phyloP scores from a whole-genome alignment of 2,329 filamentous ascomycete species.

The Colletotrichum musicola region DNA sequence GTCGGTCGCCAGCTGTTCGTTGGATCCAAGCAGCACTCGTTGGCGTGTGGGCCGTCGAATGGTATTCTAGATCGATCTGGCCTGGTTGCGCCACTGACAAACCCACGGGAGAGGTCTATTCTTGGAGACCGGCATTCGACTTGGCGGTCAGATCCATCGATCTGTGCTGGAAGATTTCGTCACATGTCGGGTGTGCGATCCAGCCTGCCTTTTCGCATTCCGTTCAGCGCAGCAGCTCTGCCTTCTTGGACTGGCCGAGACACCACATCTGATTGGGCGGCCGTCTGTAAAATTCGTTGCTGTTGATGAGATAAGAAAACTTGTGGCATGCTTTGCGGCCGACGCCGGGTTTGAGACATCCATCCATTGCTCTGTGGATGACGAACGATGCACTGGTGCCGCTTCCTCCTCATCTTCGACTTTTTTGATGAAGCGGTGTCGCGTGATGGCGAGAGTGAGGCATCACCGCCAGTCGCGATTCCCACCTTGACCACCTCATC shows the following conservation, averaged over 20 bases:
- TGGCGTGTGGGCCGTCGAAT: background rate
- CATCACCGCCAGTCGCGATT: conserved; percentile 23
- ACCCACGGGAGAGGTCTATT: background rate
- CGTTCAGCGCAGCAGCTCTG: background rate
- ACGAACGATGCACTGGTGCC: too few species aligned
- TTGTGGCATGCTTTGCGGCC: too few species aligned
- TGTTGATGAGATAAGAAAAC: too few species aligned
- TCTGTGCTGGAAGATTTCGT: background rate
- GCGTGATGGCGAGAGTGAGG: conserved; percentile 12
- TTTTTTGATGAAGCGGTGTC: background rate
- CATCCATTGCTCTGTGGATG: too few species aligned
- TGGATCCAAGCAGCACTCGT: too few species aligned
- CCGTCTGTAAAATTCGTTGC: background rate
- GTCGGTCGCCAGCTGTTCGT: too few species aligned
- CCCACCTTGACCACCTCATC: conserved; percentile 31
- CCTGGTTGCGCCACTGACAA: background rate
- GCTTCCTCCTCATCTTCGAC: too few species aligned
- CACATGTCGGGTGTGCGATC: background rate
- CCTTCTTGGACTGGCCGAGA: background rate
- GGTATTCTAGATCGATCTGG: background rate
- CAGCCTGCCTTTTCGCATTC: conserved; percentile 1
- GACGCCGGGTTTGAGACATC: too few species aligned
- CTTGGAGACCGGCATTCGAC: background rate
- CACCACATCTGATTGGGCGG: background rate
- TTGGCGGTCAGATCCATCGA: conserved; percentile 2